A percentile compares a stretch with the other conserved stretches of the same genome.
These are phyloP conservation scores for Ustilago bromivora DNA, from an alignment of 1,284 basidiomycete genomes.

Conservation along the genomic window DNA sequence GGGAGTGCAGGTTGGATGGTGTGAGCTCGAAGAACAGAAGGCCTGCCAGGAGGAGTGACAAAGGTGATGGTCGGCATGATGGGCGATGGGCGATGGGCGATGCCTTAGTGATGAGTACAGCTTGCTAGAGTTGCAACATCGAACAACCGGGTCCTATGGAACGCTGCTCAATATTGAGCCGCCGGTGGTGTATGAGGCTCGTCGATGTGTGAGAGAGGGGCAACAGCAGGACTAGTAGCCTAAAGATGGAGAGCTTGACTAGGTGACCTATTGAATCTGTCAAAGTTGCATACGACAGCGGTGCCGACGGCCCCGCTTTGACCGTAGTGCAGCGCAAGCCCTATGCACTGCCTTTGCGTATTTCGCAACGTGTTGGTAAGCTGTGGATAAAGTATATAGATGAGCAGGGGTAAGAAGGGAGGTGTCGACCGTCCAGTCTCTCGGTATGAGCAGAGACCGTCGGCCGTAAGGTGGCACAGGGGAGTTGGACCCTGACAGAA, in stretches of 20 bases:
- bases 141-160: not conserved
- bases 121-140: no score
- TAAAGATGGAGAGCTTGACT: not conserved
- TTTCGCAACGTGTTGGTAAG: no score
- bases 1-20: slow-evolving; percentile 1
- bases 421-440: no score
- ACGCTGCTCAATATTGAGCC: slow-evolving; percentile 4
- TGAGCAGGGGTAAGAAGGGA: no score
- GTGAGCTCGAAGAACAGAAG: slow-evolving; percentile 21
- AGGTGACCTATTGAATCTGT: not conserved
- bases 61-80: slow-evolving; percentile 45
- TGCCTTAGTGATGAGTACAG: not conserved
- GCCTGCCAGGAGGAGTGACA: slow-evolving; percentile 36
- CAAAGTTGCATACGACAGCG: not conserved
- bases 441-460: not conserved
- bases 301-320: not conserved
- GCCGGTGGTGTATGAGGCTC: not conserved
- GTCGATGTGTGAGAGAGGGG: not conserved
- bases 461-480: not conserved
- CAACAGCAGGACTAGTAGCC: not conserved
- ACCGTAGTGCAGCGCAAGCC: not conserved
- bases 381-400: no score
- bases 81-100: not conserved
- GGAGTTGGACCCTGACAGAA: slow-evolving; percentile 2
- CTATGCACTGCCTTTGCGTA: no score